Evolutionary conservation across 1,284 basidiomycete species (phyloP), one percentile per base, ranked within the genome.

Genomic region (Leucoagaricus sp.): DNA sequence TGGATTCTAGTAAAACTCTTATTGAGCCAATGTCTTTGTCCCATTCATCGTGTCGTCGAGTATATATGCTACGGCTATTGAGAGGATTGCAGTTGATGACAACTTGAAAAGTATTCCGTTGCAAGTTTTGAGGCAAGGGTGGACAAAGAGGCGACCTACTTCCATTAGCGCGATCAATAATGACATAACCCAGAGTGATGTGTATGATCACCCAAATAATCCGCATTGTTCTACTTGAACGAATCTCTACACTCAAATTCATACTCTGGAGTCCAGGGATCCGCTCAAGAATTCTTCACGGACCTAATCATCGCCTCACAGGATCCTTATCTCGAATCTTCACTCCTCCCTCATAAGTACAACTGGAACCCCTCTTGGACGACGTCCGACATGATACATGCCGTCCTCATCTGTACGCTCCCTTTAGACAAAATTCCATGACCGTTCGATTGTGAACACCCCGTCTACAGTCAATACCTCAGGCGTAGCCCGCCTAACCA

Each of bases 401-500:
- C 77, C 44, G 77, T 79, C 38, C 68, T 76, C 55, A 77, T 79
- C 63, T 81, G 78, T 79, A 40, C n/a, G 10, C 36, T 38, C 12
- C 36, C 36, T 38, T 5, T 33, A 7, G 7, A 33, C 31, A 12
- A 33, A 6, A 33, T 33, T 12, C 31, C 6, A 7, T 33, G 31
- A 33, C 31, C 31, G 7, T 12, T 33, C 57, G 58, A 34, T 60
- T 55, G 46, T 25, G 44, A 56, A 59, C 61, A 57, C 55, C 62
- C 10, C 2, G 21, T 7, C 10, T 13, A 29, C n/a, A 38, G 93
- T 92, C 79, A 96, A 92, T 73, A 94, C 87, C 48, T 85, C 85
- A 61, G 95, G 94, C 44, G 88, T 96, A 60, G 87, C 97, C 10
- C 88, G 97, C 47, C 78, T 99, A 57, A 92, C 93, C 64, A 98